Evolutionary conservation across 352 stramenopile genomes (phyloP).

Genomic region (Globisporangium orthogonon): DNA sequence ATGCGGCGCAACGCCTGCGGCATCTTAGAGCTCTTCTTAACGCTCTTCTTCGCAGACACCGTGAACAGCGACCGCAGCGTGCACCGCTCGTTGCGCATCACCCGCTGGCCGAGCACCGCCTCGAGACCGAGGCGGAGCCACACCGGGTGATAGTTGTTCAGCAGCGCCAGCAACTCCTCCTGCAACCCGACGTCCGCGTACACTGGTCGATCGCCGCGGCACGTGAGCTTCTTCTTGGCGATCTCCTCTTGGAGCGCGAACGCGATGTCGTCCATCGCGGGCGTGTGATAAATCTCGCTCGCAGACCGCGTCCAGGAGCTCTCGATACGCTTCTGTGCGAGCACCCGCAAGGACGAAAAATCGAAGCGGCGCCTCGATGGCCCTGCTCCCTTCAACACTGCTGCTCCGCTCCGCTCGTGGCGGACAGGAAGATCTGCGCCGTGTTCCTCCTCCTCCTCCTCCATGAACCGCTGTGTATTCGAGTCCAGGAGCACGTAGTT

Average conservation of each 20-base stretch:
- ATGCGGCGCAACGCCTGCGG: constrained; percentile 47
- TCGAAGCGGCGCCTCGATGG: constrained; percentile 25
- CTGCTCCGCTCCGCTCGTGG: not conserved
- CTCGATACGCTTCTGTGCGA: constrained; percentile 72
- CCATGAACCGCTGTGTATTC: constrained; percentile 28
- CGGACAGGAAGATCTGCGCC: constrained; percentile 8
- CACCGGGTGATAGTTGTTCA: constrained; percentile 90
- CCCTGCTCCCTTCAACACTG: constrained; percentile 2
- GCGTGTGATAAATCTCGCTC: constrained; percentile 49
- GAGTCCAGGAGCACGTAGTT: constrained; percentile 79
- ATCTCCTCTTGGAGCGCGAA: constrained; percentile 74
- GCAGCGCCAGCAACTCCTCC: constrained; percentile 71
- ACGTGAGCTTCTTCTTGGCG: constrained; percentile 57
- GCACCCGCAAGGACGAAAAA: constrained; percentile 62
- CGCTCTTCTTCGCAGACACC: constrained; percentile 20
- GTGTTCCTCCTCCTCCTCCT: constrained; percentile 20
- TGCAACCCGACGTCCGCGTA: constrained; percentile 89
- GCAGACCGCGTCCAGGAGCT: constrained; percentile 50
- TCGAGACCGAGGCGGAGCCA: constrained; percentile 90
- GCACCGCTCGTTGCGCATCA: constrained; percentile 54
- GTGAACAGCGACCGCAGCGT: constrained; percentile 44
- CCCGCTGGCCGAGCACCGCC: constrained; percentile 66
- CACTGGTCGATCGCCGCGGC: constrained; percentile 83
- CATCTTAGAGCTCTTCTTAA: constrained; percentile 30
- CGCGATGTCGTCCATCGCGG: constrained; percentile 44